These are phyloP conservation scores for Candida ascalaphidarum DNA, from an alignment of 805 yeast species.

Conservation along the genomic window DNA sequence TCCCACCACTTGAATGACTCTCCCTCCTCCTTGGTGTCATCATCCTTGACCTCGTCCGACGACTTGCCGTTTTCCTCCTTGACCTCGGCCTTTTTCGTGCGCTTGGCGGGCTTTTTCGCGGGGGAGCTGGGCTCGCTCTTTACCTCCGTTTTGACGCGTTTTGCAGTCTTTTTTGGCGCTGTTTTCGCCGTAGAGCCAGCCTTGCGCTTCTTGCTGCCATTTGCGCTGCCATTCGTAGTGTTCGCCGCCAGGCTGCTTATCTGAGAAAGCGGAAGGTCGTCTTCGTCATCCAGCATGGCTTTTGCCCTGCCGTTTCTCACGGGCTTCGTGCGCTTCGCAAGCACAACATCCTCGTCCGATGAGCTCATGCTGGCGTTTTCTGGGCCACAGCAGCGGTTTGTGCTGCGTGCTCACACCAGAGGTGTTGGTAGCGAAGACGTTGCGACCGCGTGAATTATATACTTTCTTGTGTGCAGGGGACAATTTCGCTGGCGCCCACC, in stretches of 20 bases:
- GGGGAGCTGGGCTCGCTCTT: constrained; percentile 4
- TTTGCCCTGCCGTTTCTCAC: too few species aligned
- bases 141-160: constrained; percentile 2
- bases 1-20: constrained; percentile 84
- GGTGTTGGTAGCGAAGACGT: too few species aligned
- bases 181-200: constrained; percentile 4
- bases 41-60: constrained; percentile 10
- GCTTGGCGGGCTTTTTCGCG: background rate
- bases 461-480: too few species aligned
- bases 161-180: constrained; percentile 4
- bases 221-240: constrained; percentile 6
- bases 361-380: constrained; percentile 15
- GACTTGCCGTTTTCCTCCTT: constrained; percentile 11
- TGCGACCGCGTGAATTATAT: too few species aligned
- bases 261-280: constrained; percentile 11
- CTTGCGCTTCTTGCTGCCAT: constrained; percentile 2
- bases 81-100: constrained; percentile 5
- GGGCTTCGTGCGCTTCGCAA: constrained; percentile 2
- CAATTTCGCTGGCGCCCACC: too few species aligned
- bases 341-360: constrained; percentile 22
- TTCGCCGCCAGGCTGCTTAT: too few species aligned
- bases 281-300: constrained; percentile 3
- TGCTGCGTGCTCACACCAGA: too few species aligned
- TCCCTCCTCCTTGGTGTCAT: constrained; percentile 42
- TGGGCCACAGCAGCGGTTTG: too few species aligned